These are phyloP conservation scores for Cercophora sp. DNA, from an alignment of 495 filamentous ascomycete genomes.

Conservation along the genomic window DNA sequence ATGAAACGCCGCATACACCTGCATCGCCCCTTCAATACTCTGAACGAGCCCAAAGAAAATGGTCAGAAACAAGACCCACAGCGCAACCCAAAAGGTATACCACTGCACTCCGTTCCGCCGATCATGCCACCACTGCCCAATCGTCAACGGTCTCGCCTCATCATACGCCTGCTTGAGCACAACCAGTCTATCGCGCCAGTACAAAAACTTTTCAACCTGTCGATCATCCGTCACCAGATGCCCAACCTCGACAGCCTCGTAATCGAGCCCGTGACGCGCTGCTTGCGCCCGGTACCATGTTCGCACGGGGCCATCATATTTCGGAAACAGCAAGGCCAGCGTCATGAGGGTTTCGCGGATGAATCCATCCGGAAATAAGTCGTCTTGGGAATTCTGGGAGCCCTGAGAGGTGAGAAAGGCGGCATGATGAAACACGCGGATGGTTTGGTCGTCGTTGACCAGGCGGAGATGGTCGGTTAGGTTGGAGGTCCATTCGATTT, in stretches of 20 bases:
- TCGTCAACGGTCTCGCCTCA: constrained; percentile 40
- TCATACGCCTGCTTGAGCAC: constrained; percentile 51
- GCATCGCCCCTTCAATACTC: constrained; percentile 41
- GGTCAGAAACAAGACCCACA: constrained; percentile 29
- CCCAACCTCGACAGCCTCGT: background rate
- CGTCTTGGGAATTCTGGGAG: background rate
- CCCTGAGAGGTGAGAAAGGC: constrained; percentile 31
- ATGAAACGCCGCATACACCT: constrained; percentile 26
- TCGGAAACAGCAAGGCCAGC: constrained; percentile 43
- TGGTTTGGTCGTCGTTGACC: constrained; percentile 34
- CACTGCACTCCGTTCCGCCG: constrained; percentile 47
- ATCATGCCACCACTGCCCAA: constrained; percentile 51
- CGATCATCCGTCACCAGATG: background rate
- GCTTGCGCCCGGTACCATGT: constrained; percentile 1
- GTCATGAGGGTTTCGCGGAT: constrained; percentile 44
- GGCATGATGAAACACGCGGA: constrained; percentile 45
- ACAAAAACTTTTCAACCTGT: constrained; percentile 40
- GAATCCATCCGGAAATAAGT: constrained; percentile 30
- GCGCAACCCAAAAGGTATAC: constrained; percentile 40
- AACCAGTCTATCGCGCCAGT: constrained; percentile 49
- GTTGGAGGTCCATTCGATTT: constrained; percentile 42
- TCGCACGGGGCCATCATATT: constrained; percentile 18
- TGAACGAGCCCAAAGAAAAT: constrained; percentile 36
- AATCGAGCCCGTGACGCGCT: constrained; percentile 12
- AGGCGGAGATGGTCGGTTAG: constrained; percentile 44